Percentiles rank a stretch among this genome's conserved stretches.
Conservation (phyloP, 352 stramenopile genomes). For the Pilasporangium apinafurcum region DNA sequence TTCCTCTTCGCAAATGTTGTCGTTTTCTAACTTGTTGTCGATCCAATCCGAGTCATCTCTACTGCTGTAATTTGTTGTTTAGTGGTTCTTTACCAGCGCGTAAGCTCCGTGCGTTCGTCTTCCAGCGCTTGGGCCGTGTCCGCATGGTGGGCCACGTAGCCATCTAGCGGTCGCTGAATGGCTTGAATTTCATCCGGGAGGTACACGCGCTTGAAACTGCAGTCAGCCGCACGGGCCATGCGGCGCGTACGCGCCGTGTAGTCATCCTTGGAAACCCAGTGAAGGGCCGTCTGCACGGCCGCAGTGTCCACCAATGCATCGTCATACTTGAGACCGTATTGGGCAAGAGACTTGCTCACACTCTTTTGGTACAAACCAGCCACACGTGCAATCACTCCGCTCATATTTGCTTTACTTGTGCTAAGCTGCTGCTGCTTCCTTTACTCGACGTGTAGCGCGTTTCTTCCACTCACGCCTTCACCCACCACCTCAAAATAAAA, state of each 20-base stretch:
- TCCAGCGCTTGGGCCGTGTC: slow-evolving; percentile 48
- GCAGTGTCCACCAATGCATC: slow-evolving; percentile 78
- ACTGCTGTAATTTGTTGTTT: too few relatives aligned
- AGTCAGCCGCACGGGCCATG: slow-evolving; percentile 76
- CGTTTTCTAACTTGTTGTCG: too few relatives aligned
- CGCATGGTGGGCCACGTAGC: slow-evolving; percentile 62
- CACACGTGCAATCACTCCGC: slow-evolving; percentile 51
- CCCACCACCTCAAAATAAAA: too few relatives aligned
- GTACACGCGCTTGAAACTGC: slow-evolving; percentile 81
- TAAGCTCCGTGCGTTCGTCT: slow-evolving; percentile 71
- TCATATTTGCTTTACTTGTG: slow-evolving; percentile 23
- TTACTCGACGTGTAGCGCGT: too few relatives aligned
- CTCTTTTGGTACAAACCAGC: slow-evolving; percentile 80
- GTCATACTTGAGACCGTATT: slow-evolving; percentile 88
- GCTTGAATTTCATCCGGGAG: slow-evolving; percentile 82
- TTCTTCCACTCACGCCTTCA: too few relatives aligned
- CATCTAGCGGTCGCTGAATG: slow-evolving; percentile 78
- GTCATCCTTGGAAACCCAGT: slow-evolving; percentile 76
- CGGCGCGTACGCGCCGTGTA: slow-evolving; percentile 73
- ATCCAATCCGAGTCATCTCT: too few relatives aligned
- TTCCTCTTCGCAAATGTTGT: too few relatives aligned
- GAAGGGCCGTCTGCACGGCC: slow-evolving; percentile 71
- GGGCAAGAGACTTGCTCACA: slow-evolving; percentile 64
- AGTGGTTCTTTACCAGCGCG: slow-evolving; percentile 62
- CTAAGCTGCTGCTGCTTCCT: too few relatives aligned